Percentiles rank a stretch among this genome's conserved stretches.
phyloP scores from a whole-genome alignment of 2,329 filamentous ascomycete genomes.

The Aspergillus ibericus region DNA sequence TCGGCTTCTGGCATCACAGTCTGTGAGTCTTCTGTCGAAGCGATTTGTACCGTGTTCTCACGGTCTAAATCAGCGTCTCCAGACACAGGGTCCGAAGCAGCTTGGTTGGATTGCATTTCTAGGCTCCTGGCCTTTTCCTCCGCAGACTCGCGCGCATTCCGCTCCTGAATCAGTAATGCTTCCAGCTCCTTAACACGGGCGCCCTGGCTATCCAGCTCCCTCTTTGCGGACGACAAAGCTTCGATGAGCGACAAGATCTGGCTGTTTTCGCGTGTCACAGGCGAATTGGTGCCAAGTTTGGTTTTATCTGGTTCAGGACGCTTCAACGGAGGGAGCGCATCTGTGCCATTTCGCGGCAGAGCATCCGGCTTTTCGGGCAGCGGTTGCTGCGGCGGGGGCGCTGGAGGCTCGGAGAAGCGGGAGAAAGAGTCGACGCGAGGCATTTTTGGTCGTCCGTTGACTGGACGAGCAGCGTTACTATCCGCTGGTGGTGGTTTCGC shows the following conservation, averaged over 20 bases:
- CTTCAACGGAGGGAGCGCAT: conserved; percentile 61
- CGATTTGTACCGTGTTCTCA: background rate
- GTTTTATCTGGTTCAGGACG: conserved; percentile 74
- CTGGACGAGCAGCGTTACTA: conserved; percentile 43
- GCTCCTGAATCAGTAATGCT: conserved; percentile 72
- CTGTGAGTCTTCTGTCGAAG: conserved; percentile 7
- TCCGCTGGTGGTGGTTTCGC: conserved; percentile 50
- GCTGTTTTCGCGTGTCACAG: conserved; percentile 58
- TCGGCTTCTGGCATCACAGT: conserved; percentile 14
- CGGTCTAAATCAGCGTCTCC: conserved; percentile 3
- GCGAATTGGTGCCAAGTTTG: conserved; percentile 52
- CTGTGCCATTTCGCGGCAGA: conserved; percentile 44
- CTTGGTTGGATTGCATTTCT: conserved; percentile 57
- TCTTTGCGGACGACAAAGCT: conserved; percentile 77
- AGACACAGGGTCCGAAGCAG: conserved; percentile 20
- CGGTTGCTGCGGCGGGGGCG: conserved; percentile 88
- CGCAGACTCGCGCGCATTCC: conserved; percentile 76
- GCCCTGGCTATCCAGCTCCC: conserved; percentile 81
- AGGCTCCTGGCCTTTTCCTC: conserved; percentile 77
- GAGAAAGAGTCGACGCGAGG: conserved; percentile 72
- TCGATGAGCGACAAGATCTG: conserved; percentile 85
- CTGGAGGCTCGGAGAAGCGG: conserved; percentile 88
- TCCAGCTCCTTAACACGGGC: conserved; percentile 80
- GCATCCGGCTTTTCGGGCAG: conserved; percentile 89
- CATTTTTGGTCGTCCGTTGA: conserved; percentile 49